phyloP scores from a whole-genome alignment of 2,329 filamentous ascomycete genomes.

The Stromatinia cepivora region DNA sequence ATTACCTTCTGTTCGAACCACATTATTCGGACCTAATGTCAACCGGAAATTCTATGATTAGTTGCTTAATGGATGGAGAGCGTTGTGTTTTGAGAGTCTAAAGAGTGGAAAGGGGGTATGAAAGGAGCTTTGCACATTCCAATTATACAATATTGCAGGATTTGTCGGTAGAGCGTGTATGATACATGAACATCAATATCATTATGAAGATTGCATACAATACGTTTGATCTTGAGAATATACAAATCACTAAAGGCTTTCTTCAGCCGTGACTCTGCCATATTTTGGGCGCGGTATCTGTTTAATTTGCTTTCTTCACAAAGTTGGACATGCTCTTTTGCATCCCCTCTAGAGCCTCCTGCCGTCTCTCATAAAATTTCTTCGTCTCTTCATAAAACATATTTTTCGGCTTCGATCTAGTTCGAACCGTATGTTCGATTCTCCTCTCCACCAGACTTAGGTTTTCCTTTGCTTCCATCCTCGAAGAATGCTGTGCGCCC shows the following conservation, averaged over 20 bases:
- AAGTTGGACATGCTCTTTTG: slow-evolving; percentile 36
- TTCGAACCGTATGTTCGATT: slow-evolving; percentile 68
- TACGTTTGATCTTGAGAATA: background rate
- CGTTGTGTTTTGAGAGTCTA: slow-evolving; percentile 14
- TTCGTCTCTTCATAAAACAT: slow-evolving; percentile 50
- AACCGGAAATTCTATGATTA: slow-evolving; percentile 97
- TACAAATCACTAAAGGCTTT: background rate
- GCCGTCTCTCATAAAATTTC: slow-evolving; percentile 30
- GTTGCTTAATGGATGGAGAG: slow-evolving; percentile 29
- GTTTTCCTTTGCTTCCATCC: slow-evolving; percentile 74
- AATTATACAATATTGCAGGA: slow-evolving; percentile 29
- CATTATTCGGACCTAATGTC: slow-evolving; percentile 88
- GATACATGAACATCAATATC: slow-evolving; percentile 34
- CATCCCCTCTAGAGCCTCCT: slow-evolving; percentile 43
- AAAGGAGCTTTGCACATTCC: slow-evolving; percentile 24
- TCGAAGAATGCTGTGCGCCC: slow-evolving; percentile 68
- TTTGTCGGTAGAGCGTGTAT: slow-evolving; percentile 39
- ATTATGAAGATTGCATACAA: slow-evolving; percentile 18
- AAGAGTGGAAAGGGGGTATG: slow-evolving; percentile 11
- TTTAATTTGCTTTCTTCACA: slow-evolving; percentile 26
- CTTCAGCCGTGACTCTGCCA: background rate
- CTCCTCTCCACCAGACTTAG: slow-evolving; percentile 75
- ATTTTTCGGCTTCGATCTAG: slow-evolving; percentile 65
- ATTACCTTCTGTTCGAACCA: slow-evolving; percentile 79
- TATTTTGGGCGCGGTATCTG: background rate